phyloP scores from a whole-genome alignment of 441 rosid genomes.

The Kokia cookei region DNA sequence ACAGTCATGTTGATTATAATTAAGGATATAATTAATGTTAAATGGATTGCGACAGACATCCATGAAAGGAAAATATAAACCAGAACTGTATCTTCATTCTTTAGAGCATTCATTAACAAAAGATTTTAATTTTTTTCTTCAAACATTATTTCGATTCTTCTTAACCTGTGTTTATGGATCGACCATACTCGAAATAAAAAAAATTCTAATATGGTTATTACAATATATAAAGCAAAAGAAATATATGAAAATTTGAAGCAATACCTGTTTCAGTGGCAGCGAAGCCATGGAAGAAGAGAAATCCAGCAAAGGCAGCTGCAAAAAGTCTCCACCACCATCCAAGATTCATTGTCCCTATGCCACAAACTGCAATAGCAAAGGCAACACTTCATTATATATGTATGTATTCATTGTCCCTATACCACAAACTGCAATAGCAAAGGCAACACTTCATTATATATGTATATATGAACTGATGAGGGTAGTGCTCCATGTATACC shows the following conservation, averaged over 20 bases:
- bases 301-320: conserved; percentile 10
- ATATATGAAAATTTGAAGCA: neutral
- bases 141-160: neutral
- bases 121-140: neutral
- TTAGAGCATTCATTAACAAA: neutral
- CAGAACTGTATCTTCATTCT: no score
- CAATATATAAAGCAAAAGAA: neutral
- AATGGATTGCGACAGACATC: no score
- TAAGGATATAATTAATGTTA: no score
- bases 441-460: neutral
- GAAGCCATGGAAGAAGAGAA: conserved; percentile 26
- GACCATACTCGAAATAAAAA: neutral
- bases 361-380: neutral
- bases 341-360: conserved; percentile 15
- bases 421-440: neutral
- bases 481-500: no score
- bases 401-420: conserved; percentile 9
- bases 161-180: neutral
- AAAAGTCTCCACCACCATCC: conserved; percentile 10
- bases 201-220: no score
- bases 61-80: no score
- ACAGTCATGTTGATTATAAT: no score
- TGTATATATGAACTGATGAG: neutral
- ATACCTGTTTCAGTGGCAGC: conserved; percentile 28
- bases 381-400: neutral